Evolutionary conservation across 345 rosid genomes (phyloP).

Genomic region (Salix brachista): DNA sequence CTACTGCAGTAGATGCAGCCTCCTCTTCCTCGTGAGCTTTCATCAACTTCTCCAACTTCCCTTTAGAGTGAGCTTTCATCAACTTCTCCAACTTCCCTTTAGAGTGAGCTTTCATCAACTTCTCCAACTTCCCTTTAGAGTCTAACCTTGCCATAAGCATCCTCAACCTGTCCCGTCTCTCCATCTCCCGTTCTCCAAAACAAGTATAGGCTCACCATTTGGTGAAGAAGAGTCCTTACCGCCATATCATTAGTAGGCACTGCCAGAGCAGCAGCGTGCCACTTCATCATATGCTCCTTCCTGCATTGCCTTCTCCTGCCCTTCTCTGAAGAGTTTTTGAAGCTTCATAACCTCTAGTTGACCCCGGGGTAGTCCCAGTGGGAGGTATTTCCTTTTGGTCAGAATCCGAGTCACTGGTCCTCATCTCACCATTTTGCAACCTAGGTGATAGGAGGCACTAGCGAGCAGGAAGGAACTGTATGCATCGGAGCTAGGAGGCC

Average conservation of each 20-base stretch:
- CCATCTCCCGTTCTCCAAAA: slow-evolving; percentile 97
- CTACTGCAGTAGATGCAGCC: slow-evolving; percentile 45
- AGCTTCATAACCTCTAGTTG: slow-evolving; percentile 39
- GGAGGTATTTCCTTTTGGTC: slow-evolving; percentile 42
- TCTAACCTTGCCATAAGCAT: slow-evolving; percentile 86
- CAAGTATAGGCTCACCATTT: slow-evolving; percentile 90
- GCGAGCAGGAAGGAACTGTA: slow-evolving; percentile 45
- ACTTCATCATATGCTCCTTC: slow-evolving; percentile 79
- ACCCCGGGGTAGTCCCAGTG: slow-evolving; percentile 24
- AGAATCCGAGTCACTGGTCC: slow-evolving; percentile 52
- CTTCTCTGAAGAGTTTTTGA: slow-evolving; percentile 67
- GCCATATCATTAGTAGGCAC: slow-evolving; percentile 96
- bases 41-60: slow-evolving; percentile 76
- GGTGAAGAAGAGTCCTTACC: slow-evolving; percentile 81
- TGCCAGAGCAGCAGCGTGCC: slow-evolving; percentile 87
- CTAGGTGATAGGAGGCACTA: slow-evolving; percentile 47
- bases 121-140: slow-evolving; percentile 76
- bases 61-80: slow-evolving; percentile 75
- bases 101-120: slow-evolving; percentile 72
- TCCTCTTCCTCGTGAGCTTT: slow-evolving; percentile 87
- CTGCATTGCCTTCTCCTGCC: slow-evolving; percentile 86
- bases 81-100: slow-evolving; percentile 78
- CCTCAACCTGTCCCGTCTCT: slow-evolving; percentile 83
- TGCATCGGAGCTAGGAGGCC: slow-evolving; percentile 63
- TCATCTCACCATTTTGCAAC: slow-evolving; percentile 57